Evolutionary conservation across 208 protist species (phyloP), one percentile per base, ranked within the genome.

Genomic region (Porcisia deanei): DNA sequence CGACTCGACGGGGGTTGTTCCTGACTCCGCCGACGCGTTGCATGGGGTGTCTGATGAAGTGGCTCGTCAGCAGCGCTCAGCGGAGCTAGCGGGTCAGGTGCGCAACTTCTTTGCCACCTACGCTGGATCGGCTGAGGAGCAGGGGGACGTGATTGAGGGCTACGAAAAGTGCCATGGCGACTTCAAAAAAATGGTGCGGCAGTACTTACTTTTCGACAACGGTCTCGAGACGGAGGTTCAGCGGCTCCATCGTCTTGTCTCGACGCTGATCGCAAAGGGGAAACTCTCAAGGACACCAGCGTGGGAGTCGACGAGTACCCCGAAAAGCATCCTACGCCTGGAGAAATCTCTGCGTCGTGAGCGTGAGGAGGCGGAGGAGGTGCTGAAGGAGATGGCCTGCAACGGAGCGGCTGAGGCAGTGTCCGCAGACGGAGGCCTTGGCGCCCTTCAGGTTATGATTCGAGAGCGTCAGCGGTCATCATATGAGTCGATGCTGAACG

Each of bases 201-300:
- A 92, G 79, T 77, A 89, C 59, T 69, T 95, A 0, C 80, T 97
- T 34, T 97, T 95, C 53, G 91, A 95, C 81, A 97, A 97, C 61
- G 83, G 85, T 22, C 74, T 87, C 20, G 66, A 71, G 16, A 74
- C 61, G 20, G 93, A 95, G 76, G 81, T 94, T 69, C 52, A 76
- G 45, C 88, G 93, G 0, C 82, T 95, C 59, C 77, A 79, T 9
- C 58, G 71, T 0, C 83, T 94, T 47, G 83, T 89, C 45, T 53
- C 65, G 20, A 1, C 10, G 39, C 80, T 92, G 39, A 77, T 94
- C 10, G 72, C 80, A 20, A 18, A 16, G 3, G 89, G 87, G 0
- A 69, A 68, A 37, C 49, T 95, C 0, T 37, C 73, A 34, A 16
- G 74, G 0, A 95, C 79, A 0, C 63, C 71, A 10, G 71, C 73